Conservation (phyloP, 257 asterid genomes). For the Haberlea rhodopensis region DNA sequence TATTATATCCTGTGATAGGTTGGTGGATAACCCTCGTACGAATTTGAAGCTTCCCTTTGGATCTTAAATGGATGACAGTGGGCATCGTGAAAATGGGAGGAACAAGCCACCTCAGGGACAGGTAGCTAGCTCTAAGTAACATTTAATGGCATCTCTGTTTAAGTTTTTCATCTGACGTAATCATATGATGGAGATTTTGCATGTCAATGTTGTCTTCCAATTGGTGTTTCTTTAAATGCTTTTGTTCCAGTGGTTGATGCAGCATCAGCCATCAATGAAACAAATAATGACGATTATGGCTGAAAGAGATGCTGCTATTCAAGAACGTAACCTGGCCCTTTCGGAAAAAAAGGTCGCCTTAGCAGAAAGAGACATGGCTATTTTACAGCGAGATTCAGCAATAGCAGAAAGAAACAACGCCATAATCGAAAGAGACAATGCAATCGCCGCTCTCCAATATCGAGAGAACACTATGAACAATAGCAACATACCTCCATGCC, state of each 20-base stretch:
- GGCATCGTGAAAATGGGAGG: constrained; percentile 86
- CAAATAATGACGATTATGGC: constrained; percentile 92
- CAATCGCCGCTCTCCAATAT: constrained; percentile 78
- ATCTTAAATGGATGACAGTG: constrained; percentile 66
- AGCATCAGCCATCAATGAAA: constrained; percentile 95
- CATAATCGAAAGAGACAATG: constrained; percentile 82
- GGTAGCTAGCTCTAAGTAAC: constrained; percentile 35
- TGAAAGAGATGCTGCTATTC: constrained; percentile 95
- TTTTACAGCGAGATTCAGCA: constrained; percentile 80
- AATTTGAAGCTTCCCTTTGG: constrained; percentile 24
- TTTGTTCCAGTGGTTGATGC: constrained; percentile 83
- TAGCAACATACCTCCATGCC: constrained; percentile 54
- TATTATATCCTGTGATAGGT: constrained; percentile 17
- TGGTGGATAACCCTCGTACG: constrained; percentile 15
- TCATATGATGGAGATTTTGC: not conserved
- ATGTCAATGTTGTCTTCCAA: not conserved
- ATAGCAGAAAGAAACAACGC: constrained; percentile 82
- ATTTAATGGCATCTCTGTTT: not conserved
- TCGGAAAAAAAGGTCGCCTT: constrained; percentile 88
- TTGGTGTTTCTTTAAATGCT: not conserved
- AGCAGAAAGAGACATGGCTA: constrained; percentile 91
- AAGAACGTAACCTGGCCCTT: constrained; percentile 81
- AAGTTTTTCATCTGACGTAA: too few relatives aligned
- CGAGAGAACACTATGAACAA: constrained; percentile 53
- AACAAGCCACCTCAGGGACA: constrained; percentile 83